Percentiles rank a stretch among this genome's conserved stretches.
Evolutionary conservation across 805 yeast species (phyloP).

Genomic region (Kluyveromyces wickerhamii): DNA sequence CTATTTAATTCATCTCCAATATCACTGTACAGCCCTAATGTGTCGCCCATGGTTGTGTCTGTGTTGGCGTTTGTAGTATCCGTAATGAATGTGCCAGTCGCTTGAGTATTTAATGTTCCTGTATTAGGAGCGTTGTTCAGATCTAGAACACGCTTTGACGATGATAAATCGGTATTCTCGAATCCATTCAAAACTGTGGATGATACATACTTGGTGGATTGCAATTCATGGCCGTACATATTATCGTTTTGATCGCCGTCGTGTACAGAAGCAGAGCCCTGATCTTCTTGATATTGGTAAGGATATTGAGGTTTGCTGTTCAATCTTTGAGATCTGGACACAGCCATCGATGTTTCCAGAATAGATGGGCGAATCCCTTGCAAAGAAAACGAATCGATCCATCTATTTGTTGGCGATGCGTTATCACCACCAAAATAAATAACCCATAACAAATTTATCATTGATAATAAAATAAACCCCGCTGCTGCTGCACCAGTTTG

Average conservation of each 20-base stretch:
- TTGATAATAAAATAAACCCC: conserved; percentile 77
- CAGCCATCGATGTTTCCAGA: conserved; percentile 16
- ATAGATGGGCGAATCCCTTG: conserved; percentile 38
- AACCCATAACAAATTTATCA: conserved; percentile 78
- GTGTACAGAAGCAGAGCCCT: not conserved
- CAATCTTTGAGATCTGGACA: conserved; percentile 4
- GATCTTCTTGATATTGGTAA: conserved; percentile 6
- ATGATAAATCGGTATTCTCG: conserved; percentile 39
- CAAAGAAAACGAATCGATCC: conserved; percentile 74
- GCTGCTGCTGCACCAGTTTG: conserved; percentile 84
- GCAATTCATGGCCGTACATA: conserved; percentile 14
- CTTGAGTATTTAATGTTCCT: conserved; percentile 8
- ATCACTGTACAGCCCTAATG: conserved; percentile 30
- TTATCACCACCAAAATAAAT: conserved; percentile 86
- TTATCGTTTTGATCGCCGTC: conserved; percentile 1
- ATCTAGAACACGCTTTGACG: conserved; percentile 6
- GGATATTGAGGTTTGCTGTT: conserved; percentile 6
- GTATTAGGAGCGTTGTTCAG: conserved; percentile 15
- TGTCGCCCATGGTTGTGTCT: conserved; percentile 30
- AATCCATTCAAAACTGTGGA: conserved; percentile 54
- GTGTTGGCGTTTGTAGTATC: conserved; percentile 25
- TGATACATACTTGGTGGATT: conserved; percentile 33
- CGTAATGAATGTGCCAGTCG: conserved; percentile 20
- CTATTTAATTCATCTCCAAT: conserved; percentile 25
- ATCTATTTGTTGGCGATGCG: conserved; percentile 77